Evolutionary conservation across 768 basidiomycete species (phyloP).

Genomic region (Mycena maculata): DNA sequence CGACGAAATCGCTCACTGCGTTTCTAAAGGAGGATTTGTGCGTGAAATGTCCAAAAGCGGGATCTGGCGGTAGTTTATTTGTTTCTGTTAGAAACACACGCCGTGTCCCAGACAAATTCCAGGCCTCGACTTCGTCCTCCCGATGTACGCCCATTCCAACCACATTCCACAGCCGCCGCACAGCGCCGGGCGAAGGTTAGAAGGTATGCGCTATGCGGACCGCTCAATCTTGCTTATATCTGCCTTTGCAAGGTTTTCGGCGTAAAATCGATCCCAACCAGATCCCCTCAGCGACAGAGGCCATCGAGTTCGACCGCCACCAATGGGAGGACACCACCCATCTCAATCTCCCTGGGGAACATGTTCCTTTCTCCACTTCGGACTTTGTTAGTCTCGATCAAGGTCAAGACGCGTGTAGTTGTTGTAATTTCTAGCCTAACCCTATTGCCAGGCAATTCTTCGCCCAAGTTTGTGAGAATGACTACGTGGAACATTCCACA

Average conservation of each 20-base stretch:
- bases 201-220: slow-evolving; percentile 47
- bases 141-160: slow-evolving; percentile 59
- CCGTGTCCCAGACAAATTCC: too few relatives aligned
- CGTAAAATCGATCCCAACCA: slow-evolving; percentile 88
- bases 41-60: slow-evolving; percentile 1
- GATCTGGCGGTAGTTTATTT: slow-evolving; percentile 8
- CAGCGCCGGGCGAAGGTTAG: slow-evolving; percentile 66
- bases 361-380: slow-evolving; percentile 86
- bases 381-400: slow-evolving; percentile 94
- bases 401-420: slow-evolving; percentile 54
- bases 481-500: slow-evolving; percentile 92
- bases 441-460: slow-evolving; percentile 75
- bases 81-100: neutral
- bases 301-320: slow-evolving; percentile 82
- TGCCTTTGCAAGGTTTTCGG: slow-evolving; percentile 63
- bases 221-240: slow-evolving; percentile 11
- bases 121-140: neutral
- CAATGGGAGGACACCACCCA: slow-evolving; percentile 81
- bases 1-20: too few relatives aligned
- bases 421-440: neutral
- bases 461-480: slow-evolving; percentile 89
- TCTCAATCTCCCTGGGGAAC: slow-evolving; percentile 65
- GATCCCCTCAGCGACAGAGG: slow-evolving; percentile 90
- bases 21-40: too few relatives aligned
- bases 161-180: slow-evolving; percentile 80